Percentiles rank a stretch among this genome's conserved stretches.
phyloP scores from a whole-genome alignment of 2,329 filamentous ascomycete species.

The Diplodia scrobiculata region DNA sequence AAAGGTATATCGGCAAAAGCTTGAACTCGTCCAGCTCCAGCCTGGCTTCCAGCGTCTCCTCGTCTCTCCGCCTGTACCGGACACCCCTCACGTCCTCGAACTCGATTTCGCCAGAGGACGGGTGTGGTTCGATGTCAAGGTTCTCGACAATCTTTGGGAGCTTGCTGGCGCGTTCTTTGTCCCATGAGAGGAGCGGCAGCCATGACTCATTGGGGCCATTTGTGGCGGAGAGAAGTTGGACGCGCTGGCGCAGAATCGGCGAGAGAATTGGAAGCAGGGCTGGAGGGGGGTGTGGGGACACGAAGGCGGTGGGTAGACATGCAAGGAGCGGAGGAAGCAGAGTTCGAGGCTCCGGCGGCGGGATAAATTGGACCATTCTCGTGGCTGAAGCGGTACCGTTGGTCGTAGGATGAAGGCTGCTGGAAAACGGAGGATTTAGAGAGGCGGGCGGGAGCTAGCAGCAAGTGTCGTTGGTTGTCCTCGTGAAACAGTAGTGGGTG shows the following conservation, averaged over 20 bases:
- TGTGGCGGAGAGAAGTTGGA: constrained; percentile 63
- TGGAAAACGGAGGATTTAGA: neutral
- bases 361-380: constrained; percentile 58
- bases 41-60: constrained; percentile 72
- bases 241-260: constrained; percentile 64
- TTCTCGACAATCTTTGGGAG: constrained; percentile 64
- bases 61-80: constrained; percentile 69
- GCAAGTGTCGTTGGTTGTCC: constrained; percentile 7
- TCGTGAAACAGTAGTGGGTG: constrained; percentile 14
- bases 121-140: constrained; percentile 74
- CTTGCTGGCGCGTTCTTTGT: constrained; percentile 58
- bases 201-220: constrained; percentile 60
- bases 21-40: constrained; percentile 64
- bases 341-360: constrained; percentile 57
- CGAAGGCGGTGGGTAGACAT: constrained; percentile 63
- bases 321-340: constrained; percentile 65
- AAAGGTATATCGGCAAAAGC: constrained; percentile 67
- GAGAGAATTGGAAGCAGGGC: constrained; percentile 63
- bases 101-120: constrained; percentile 77
- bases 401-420: neutral
- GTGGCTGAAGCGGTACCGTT: neutral
- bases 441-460: neutral
- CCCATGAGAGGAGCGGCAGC: constrained; percentile 73
- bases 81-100: constrained; percentile 66
- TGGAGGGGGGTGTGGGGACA: constrained; percentile 61